Conservation (phyloP, 306 rosid species). For the Sicyos baderoa region DNA sequence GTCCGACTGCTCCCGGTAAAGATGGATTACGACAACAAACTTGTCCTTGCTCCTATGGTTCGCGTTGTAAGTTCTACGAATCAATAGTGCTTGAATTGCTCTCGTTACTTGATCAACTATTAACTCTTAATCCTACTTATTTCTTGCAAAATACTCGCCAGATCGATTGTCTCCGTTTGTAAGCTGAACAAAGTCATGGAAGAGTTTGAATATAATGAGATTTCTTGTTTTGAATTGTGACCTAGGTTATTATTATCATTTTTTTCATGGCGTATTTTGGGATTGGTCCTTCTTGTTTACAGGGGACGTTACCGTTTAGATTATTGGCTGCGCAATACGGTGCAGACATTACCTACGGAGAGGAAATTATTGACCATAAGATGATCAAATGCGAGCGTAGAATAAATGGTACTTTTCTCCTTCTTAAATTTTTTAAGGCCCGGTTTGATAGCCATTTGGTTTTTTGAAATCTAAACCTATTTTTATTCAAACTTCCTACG, state of each 20-base stretch:
- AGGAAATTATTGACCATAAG: conserved; percentile 79
- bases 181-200: neutral
- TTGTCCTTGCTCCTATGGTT: conserved; percentile 93
- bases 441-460: too few relatives aligned
- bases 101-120: neutral
- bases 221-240: neutral
- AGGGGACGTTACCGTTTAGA: conserved; percentile 85
- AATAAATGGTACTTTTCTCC: conserved; percentile 49
- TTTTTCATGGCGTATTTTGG: neutral
- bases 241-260: neutral
- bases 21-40: conserved; percentile 75
- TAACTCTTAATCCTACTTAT: neutral
- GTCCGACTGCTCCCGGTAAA: neutral
- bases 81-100: neutral
- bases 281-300: conserved; percentile 19
- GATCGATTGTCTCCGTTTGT: conserved; percentile 2
- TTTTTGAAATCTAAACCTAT: too few relatives aligned
- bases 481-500: too few relatives aligned
- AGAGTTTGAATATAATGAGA: neutral
- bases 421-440: neutral
- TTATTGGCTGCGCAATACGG: conserved; percentile 77
- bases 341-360: conserved; percentile 74
- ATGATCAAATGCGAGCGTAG: conserved; percentile 74
- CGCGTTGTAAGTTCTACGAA: conserved; percentile 60
- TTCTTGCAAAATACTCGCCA: neutral